Evolutionary conservation across 148 eudicot genomes (phyloP).

Genomic region (Chenopodium album): DNA sequence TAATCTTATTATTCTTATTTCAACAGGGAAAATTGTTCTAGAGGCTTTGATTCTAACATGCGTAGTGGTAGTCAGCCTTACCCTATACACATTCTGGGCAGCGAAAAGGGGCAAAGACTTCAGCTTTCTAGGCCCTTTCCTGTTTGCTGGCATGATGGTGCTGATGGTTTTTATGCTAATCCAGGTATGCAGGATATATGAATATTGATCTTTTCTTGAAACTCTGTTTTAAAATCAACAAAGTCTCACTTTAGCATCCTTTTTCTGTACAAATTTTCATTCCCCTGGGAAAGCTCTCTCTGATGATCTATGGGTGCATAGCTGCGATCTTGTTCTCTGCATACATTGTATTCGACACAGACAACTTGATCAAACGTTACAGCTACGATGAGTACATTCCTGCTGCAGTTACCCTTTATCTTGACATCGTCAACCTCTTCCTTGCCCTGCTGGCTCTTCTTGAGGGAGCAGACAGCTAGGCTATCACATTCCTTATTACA

Average conservation of each 20-base stretch:
- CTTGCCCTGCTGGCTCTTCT: constrained; percentile 31
- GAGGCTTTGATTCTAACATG: constrained; percentile 45
- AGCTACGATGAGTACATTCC: constrained; percentile 44
- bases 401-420: constrained; percentile 42
- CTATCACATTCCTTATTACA: background rate
- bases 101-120: constrained; percentile 47
- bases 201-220: no score
- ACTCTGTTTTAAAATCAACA: background rate
- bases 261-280: constrained; percentile 38
- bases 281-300: constrained; percentile 45
- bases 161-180: constrained; percentile 43
- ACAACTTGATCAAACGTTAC: constrained; percentile 58
- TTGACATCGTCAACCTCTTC: constrained; percentile 49
- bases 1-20: background rate
- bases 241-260: background rate
- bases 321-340: constrained; percentile 55
- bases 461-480: constrained; percentile 21
- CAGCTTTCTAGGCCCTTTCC: constrained; percentile 46
- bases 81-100: constrained; percentile 50
- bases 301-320: constrained; percentile 45
- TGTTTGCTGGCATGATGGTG: constrained; percentile 39
- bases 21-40: constrained; percentile 40
- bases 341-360: constrained; percentile 57
- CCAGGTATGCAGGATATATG: constrained; percentile 28
- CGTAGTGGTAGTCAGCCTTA: constrained; percentile 37